A percentile compares a stretch with the other conserved stretches of the same genome.
phyloP scores from a whole-genome alignment of 1,284 basidiomycete genomes.

The Mycena sp. region DNA sequence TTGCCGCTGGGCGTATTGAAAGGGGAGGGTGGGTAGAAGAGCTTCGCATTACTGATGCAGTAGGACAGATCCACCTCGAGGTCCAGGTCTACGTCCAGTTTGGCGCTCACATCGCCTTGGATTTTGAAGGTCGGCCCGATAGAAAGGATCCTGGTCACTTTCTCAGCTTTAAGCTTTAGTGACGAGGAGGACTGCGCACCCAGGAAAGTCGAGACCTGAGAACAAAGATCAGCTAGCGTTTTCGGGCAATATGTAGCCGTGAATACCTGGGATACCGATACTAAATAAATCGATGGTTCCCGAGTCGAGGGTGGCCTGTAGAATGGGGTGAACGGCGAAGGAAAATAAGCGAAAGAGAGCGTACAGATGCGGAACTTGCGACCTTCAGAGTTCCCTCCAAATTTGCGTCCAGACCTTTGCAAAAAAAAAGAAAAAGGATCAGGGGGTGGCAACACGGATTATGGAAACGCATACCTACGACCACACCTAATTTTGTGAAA shows the following conservation, averaged over 20 bases:
- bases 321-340: neutral
- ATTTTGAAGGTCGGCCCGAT: conserved; percentile 26
- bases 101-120: conserved; percentile 5
- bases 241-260: neutral
- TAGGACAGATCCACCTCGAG: conserved; percentile 39
- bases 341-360: neutral
- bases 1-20: conserved; percentile 27
- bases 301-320: conserved; percentile 37
- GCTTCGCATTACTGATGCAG: conserved; percentile 29
- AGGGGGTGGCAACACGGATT: too few relatives aligned
- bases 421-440: too few relatives aligned
- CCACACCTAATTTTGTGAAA: conserved; percentile 37
- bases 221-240: neutral
- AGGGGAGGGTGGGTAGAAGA: conserved; percentile 25
- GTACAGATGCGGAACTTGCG: conserved; percentile 30
- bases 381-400: conserved; percentile 25
- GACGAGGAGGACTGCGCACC: conserved; percentile 15
- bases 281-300: conserved; percentile 43
- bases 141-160: conserved; percentile 17
- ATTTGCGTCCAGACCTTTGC: conserved; percentile 26
- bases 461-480: conserved; percentile 35
- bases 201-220: conserved; percentile 48
- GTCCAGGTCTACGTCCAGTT: conserved; percentile 21
- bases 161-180: neutral
- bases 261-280: conserved; percentile 43